These are phyloP conservation scores for Huiozyma naganishii DNA, from an alignment of 805 yeast species.

Conservation along the genomic window DNA sequence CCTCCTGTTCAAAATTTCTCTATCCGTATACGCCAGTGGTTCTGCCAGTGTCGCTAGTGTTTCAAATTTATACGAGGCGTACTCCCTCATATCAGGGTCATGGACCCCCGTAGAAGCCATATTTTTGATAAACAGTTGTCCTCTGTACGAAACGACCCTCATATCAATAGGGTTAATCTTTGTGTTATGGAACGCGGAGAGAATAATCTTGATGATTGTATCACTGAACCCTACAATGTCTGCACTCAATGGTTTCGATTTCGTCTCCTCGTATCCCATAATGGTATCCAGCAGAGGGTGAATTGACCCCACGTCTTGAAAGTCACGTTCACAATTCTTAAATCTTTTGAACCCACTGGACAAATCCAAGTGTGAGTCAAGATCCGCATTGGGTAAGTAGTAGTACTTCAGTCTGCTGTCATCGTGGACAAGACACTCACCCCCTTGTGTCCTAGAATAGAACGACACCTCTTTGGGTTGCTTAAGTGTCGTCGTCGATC, in stretches of 20 bases:
- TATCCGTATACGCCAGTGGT: slow-evolving; percentile 61
- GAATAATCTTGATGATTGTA: slow-evolving; percentile 53
- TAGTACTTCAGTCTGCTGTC: slow-evolving; percentile 54
- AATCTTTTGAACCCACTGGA: slow-evolving; percentile 54
- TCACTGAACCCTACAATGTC: slow-evolving; percentile 83
- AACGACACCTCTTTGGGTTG: slow-evolving; percentile 78
- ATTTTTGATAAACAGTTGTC: slow-evolving; percentile 54
- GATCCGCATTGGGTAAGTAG: slow-evolving; percentile 65
- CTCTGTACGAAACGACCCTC: slow-evolving; percentile 62
- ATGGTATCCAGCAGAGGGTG: slow-evolving; percentile 49
- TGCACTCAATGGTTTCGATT: slow-evolving; percentile 34
- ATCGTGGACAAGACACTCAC: slow-evolving; percentile 38
- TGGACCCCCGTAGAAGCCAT: slow-evolving; percentile 26
- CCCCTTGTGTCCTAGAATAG: slow-evolving; percentile 52
- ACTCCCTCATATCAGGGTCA: slow-evolving; percentile 31
- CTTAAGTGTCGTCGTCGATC: slow-evolving; percentile 57
- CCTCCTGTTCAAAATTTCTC: slow-evolving; percentile 61
- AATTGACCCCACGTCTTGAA: slow-evolving; percentile 33
- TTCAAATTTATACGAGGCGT: slow-evolving; percentile 81
- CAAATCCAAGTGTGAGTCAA: slow-evolving; percentile 55
- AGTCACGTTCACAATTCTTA: slow-evolving; percentile 34
- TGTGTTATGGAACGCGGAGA: slow-evolving; percentile 41
- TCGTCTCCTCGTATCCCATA: slow-evolving; percentile 38
- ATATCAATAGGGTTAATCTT: slow-evolving; percentile 45
- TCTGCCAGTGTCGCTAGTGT: slow-evolving; percentile 58